These are phyloP conservation scores for Mortierella sp. DNA, from an alignment of 371 early-diverging fungal species.

Conservation along the genomic window DNA sequence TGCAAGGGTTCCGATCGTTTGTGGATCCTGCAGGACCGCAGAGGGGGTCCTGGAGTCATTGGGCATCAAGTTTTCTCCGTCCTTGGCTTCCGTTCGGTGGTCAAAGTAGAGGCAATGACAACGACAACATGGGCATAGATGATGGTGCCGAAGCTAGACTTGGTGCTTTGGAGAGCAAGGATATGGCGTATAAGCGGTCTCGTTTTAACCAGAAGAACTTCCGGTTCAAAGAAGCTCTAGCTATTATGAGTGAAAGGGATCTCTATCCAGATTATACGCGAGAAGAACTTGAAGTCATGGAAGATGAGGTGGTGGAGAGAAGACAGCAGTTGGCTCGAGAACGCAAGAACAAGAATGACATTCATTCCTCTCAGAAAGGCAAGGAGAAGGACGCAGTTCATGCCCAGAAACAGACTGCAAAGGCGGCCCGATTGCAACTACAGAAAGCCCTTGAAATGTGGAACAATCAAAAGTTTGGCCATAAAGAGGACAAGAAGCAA, in stretches of 20 bases:
- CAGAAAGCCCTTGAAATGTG: neutral
- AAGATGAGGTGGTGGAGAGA: slow-evolving; percentile 1
- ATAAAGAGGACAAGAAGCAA: slow-evolving; percentile 5
- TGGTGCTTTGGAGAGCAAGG: neutral
- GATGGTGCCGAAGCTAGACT: too few species aligned
- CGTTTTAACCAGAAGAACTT: slow-evolving; percentile 17
- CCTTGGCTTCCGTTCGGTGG: too few species aligned
- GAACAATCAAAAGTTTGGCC: neutral
- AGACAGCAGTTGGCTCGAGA: slow-evolving; percentile 5
- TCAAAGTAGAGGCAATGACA: too few species aligned
- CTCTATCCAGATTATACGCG: neutral
- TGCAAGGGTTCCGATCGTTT: neutral
- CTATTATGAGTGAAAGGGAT: neutral
- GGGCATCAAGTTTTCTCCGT: too few species aligned
- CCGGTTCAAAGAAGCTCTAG: slow-evolving; percentile 17
- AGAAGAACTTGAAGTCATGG: slow-evolving; percentile 21
- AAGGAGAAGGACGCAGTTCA: neutral
- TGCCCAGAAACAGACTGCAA: neutral
- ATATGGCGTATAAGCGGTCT: neutral
- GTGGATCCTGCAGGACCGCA: neutral
- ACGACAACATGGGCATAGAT: too few species aligned
- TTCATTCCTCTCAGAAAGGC: neutral
- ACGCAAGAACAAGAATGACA: neutral
- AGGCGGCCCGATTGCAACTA: neutral
- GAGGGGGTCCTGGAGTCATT: too few species aligned